These are phyloP conservation scores for Mycena floridula DNA, from an alignment of 768 basidiomycete species.

Conservation along the genomic window DNA sequence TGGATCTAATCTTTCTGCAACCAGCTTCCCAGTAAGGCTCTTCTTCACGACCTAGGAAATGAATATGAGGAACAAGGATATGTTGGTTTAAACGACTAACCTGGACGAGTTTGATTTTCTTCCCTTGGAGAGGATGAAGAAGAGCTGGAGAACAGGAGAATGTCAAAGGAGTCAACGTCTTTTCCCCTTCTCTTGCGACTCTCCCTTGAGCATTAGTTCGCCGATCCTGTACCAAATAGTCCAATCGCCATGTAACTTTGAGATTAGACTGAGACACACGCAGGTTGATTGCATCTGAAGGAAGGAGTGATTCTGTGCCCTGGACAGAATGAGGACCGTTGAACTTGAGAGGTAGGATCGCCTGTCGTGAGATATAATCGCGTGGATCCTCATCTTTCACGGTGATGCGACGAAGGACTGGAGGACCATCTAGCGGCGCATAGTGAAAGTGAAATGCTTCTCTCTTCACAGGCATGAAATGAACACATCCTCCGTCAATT, in stretches of 20 bases:
- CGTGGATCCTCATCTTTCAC: conserved; percentile 59
- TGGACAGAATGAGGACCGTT: conserved; percentile 74
- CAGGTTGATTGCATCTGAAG: conserved; percentile 5
- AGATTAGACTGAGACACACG: conserved; percentile 16
- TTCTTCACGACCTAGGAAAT: conserved; percentile 74
- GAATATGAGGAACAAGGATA: no score
- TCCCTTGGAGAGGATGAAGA: conserved; percentile 23
- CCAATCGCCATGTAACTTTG: conserved; percentile 69
- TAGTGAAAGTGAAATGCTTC: conserved; percentile 69
- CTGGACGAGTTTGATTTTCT: conserved; percentile 62
- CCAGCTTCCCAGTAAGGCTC: conserved; percentile 56
- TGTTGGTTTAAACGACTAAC: no score
- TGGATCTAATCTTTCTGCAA: conserved; percentile 54
- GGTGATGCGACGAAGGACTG: conserved; percentile 65
- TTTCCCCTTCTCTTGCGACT: conserved; percentile 55
- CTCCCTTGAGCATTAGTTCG: conserved; percentile 38
- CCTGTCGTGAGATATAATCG: conserved; percentile 76
- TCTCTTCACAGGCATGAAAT: conserved; percentile 57
- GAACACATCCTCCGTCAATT: conserved; percentile 42
- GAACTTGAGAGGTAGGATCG: conserved; percentile 56
- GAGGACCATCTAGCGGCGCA: conserved; percentile 57
- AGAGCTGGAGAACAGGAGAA: conserved; percentile 72
- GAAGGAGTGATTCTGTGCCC: conserved; percentile 49
- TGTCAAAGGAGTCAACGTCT: conserved; percentile 61
- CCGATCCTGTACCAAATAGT: conserved; percentile 69